phyloP scores from a whole-genome alignment of 192 early-diverging fungal species.

The Phycomyces blakesleeanus region DNA sequence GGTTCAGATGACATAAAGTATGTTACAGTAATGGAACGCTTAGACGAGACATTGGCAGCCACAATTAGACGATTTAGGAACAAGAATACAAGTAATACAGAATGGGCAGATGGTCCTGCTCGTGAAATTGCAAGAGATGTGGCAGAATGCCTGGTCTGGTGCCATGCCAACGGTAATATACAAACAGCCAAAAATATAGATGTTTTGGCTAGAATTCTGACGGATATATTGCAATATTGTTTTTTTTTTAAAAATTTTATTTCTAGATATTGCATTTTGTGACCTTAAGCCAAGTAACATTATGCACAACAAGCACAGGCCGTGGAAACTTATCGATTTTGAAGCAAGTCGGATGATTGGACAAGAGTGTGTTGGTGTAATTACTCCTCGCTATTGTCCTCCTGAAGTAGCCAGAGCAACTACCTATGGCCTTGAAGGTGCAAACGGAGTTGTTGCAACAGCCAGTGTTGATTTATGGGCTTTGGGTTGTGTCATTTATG shows the following conservation, averaged over 20 bases:
- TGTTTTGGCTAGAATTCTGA: neutral
- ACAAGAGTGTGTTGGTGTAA: constrained; percentile 45
- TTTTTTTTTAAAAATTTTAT: no score
- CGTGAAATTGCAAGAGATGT: constrained; percentile 34
- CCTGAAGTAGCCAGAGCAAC: constrained; percentile 49
- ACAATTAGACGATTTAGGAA: constrained; percentile 33
- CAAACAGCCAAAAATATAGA: neutral
- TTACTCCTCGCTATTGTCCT: constrained; percentile 48
- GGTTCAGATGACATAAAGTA: constrained; percentile 24
- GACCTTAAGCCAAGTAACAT: constrained; percentile 54
- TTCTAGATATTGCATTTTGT: constrained; percentile 43
- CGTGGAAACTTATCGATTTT: constrained; percentile 51
- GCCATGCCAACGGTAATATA: constrained; percentile 32
- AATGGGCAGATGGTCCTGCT: neutral
- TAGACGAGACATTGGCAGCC: constrained; percentile 45
- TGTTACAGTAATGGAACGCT: constrained; percentile 41
- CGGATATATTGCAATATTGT: no score
- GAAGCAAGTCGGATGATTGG: constrained; percentile 42
- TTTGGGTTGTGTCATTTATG: constrained; percentile 47
- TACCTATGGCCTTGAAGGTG: constrained; percentile 39
- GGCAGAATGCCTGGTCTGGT: constrained; percentile 39
- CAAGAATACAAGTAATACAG: neutral
- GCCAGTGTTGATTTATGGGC: constrained; percentile 50
- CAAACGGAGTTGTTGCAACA: constrained; percentile 43
- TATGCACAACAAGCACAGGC: constrained; percentile 39